Evolutionary conservation across 129 eudicot species (phyloP), one percentile per base, ranked within the genome.

Genomic region (Deinandra increscens): DNA sequence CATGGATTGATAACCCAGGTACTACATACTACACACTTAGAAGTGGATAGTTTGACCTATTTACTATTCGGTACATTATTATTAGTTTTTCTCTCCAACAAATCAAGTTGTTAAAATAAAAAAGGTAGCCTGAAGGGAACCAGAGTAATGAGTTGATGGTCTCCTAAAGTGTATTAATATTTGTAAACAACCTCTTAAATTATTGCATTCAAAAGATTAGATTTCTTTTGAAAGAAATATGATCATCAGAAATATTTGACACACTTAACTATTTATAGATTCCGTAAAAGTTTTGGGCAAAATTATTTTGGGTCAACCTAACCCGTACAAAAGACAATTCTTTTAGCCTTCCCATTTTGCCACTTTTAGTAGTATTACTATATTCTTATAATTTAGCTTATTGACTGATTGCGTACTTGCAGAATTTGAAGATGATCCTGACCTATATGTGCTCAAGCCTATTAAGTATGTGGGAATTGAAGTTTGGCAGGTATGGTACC

Each of bases 341-440:
- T 54, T 54, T 22, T 22, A 9, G 12, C 36, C 61, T 7, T 4
- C 34, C 13, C 17, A 0, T 22, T 54, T 66, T 44, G 23, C 41
- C 43, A 66, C 59, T 5, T 42, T 0, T 7, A 14, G 15, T 23
- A 55, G 15, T 26, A 55, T 11, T 22, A 4, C 7, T 23, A 17
- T 36, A 36, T 36, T 36, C 39, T 63, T 31, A 43, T 20, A 5
- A 15, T 73, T 41, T 9, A 55, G 56, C 60, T 18, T 34, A 29
- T 38, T 73, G 53, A 70, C 34, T 22, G 33, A 18, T 75, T 50
- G 59, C 62, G 14, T 66, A 34, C 13, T 36, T 55, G 37, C 49
- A 94, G 99, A 94, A 77, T 94, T 94, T 69, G 99, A 94, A 87
- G 99, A 94, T 72, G 99, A 94, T 63, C 99, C 99, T 59, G 99